phyloP scores from a whole-genome alignment of 2,329 filamentous ascomycete species.

The Clonostachys chloroleuca region DNA sequence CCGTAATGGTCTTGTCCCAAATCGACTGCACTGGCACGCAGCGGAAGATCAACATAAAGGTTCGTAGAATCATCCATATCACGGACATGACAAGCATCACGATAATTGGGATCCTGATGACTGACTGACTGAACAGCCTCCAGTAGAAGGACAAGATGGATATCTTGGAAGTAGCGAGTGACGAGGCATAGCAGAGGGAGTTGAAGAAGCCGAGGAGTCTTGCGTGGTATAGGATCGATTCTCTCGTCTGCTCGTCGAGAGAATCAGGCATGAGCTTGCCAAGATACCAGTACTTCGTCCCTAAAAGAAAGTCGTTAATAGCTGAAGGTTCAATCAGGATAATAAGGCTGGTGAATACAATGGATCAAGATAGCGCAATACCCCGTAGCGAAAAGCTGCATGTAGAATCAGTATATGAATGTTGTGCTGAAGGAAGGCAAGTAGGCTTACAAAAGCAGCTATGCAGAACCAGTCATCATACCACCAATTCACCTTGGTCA shows the following conservation, averaged over 20 bases:
- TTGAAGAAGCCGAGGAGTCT: constrained; percentile 1
- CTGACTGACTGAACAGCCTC: constrained; percentile 17
- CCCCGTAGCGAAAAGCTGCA: no score
- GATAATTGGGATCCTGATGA: constrained; percentile 13
- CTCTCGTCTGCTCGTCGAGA: no score
- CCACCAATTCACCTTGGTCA: not conserved
- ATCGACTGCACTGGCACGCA: constrained; percentile 19
- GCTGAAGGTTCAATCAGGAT: no score
- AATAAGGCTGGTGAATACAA: no score
- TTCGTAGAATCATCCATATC: constrained; percentile 20
- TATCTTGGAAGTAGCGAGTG: constrained; percentile 16
- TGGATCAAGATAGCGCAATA: no score
- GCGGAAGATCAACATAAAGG: constrained; percentile 18
- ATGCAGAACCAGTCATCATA: constrained; percentile 3
- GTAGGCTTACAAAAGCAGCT: not conserved
- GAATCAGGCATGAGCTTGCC: no score
- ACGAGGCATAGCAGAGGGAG: constrained; percentile 11
- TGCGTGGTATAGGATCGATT: not conserved
- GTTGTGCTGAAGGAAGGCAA: not conserved
- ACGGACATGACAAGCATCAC: constrained; percentile 11
- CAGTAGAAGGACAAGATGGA: constrained; percentile 21
- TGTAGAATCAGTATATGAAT: no score
- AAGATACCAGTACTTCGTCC: no score
- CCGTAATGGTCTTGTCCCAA: constrained; percentile 16
- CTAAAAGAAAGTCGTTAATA: no score